phyloP scores from a whole-genome alignment of 257 asterid genomes.

The Anisodus acutangulus region DNA sequence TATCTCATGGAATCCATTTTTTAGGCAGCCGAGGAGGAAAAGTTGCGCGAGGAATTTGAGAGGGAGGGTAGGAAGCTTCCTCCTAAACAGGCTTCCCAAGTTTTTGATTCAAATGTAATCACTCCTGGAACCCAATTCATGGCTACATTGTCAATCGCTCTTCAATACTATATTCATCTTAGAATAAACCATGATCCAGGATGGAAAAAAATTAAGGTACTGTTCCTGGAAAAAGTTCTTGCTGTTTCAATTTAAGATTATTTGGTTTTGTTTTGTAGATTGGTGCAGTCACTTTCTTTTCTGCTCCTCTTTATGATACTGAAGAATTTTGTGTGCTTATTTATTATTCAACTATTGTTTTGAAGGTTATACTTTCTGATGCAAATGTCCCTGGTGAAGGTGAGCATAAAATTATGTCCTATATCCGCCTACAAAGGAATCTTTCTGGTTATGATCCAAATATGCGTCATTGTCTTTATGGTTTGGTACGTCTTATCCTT shows the following conservation, averaged over 20 bases:
- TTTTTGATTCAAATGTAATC: conserved; percentile 59
- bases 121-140: conserved; percentile 73
- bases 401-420: conserved; percentile 72
- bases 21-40: conserved; percentile 55
- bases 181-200: conserved; percentile 43
- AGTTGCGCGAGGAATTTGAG: conserved; percentile 46
- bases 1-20: conserved; percentile 27
- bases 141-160: conserved; percentile 46
- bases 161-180: conserved; percentile 44
- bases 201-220: conserved; percentile 65
- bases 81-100: conserved; percentile 52
- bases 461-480: conserved; percentile 67
- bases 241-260: background rate
- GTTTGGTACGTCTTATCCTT: conserved; percentile 47
- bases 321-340: conserved; percentile 21
- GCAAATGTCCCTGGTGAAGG: conserved; percentile 81
- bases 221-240: conserved; percentile 21
- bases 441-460: conserved; percentile 59
- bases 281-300: conserved; percentile 7
- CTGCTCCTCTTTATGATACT: background rate
- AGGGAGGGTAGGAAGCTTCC: conserved; percentile 50
- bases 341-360: background rate
- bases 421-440: conserved; percentile 57
- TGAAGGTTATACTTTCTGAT: conserved; percentile 72
- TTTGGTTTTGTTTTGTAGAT: conserved; percentile 6